phyloP scores from a whole-genome alignment of 192 early-diverging fungal species.

The Entomortierella chlamydospora region DNA sequence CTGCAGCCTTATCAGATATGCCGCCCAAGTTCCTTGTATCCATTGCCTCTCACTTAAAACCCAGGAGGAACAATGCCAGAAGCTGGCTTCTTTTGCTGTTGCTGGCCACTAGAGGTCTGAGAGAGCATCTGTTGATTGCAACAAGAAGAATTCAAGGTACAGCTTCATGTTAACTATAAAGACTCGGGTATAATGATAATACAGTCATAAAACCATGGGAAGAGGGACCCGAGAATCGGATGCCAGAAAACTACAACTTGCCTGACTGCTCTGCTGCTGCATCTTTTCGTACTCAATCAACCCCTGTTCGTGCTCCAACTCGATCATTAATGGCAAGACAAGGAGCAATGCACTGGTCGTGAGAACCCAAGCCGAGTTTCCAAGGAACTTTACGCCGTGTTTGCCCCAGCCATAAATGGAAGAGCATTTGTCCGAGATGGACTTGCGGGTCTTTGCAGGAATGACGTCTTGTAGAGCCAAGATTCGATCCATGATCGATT shows the following conservation, averaged over 20 bases:
- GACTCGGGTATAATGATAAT: neutral
- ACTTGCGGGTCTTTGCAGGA: slow-evolving; percentile 76
- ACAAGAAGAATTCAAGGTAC: too few relatives aligned
- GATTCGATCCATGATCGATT: slow-evolving; percentile 85
- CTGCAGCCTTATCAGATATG: too few relatives aligned
- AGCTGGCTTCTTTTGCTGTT: slow-evolving; percentile 48
- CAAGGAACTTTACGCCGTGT: slow-evolving; percentile 70
- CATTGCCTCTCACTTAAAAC: slow-evolving; percentile 20
- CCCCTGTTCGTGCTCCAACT: slow-evolving; percentile 88
- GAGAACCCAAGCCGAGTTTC: slow-evolving; percentile 89
- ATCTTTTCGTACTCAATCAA: slow-evolving; percentile 84
- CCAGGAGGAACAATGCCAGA: slow-evolving; percentile 49
- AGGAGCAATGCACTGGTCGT: slow-evolving; percentile 88
- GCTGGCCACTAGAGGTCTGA: slow-evolving; percentile 33
- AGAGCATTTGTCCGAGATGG: slow-evolving; percentile 64
- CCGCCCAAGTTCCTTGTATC: neutral
- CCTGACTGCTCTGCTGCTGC: slow-evolving; percentile 50
- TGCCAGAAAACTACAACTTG: neutral
- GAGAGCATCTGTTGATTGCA: slow-evolving; percentile 53
- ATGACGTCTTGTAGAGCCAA: slow-evolving; percentile 89
- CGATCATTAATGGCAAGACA: slow-evolving; percentile 86
- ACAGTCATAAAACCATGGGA: neutral
- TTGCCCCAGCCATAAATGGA: slow-evolving; percentile 69
- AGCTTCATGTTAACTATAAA: neutral
- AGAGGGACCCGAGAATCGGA: too few relatives aligned